phyloP scores from a whole-genome alignment of 805 yeast species.

The Cyberlindnera subsufficiens region DNA sequence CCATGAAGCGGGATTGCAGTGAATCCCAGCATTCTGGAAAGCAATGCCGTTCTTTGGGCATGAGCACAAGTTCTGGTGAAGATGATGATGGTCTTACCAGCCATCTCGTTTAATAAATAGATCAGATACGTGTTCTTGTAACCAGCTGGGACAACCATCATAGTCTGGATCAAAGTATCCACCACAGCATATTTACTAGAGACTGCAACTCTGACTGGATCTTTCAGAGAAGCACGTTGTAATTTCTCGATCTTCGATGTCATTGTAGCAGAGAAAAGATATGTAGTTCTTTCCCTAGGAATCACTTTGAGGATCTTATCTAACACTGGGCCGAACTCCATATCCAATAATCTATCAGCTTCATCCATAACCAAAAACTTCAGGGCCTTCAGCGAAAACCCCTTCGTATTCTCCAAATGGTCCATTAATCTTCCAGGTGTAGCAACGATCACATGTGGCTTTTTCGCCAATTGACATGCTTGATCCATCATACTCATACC shows the following conservation, averaged over 20 bases:
- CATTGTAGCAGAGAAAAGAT: slow-evolving; percentile 93
- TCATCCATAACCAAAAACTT: slow-evolving; percentile 91
- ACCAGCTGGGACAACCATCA: slow-evolving; percentile 90
- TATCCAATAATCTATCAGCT: slow-evolving; percentile 91
- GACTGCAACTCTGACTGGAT: slow-evolving; percentile 90
- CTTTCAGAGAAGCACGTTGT: slow-evolving; percentile 83
- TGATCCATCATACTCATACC: slow-evolving; percentile 99
- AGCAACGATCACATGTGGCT: slow-evolving; percentile 92
- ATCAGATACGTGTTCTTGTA: slow-evolving; percentile 84
- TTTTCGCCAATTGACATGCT: slow-evolving; percentile 86
- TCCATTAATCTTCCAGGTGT: slow-evolving; percentile 94
- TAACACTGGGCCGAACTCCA: slow-evolving; percentile 94
- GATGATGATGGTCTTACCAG: slow-evolving; percentile 82
- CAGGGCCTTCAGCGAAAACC: slow-evolving; percentile 73
- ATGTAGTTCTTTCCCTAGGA: slow-evolving; percentile 80
- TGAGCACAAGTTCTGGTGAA: slow-evolving; percentile 95
- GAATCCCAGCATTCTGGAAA: slow-evolving; percentile 78
- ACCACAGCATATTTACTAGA: slow-evolving; percentile 88
- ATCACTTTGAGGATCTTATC: slow-evolving; percentile 80
- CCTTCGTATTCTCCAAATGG: slow-evolving; percentile 88
- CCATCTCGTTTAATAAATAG: slow-evolving; percentile 72
- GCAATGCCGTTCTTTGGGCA: slow-evolving; percentile 81
- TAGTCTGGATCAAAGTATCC: slow-evolving; percentile 82
- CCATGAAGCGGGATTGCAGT: slow-evolving; percentile 93
- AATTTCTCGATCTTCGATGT: slow-evolving; percentile 91